Conservation (phyloP, 2,329 filamentous ascomycete genomes). For the Curvularia verruculosa region DNA sequence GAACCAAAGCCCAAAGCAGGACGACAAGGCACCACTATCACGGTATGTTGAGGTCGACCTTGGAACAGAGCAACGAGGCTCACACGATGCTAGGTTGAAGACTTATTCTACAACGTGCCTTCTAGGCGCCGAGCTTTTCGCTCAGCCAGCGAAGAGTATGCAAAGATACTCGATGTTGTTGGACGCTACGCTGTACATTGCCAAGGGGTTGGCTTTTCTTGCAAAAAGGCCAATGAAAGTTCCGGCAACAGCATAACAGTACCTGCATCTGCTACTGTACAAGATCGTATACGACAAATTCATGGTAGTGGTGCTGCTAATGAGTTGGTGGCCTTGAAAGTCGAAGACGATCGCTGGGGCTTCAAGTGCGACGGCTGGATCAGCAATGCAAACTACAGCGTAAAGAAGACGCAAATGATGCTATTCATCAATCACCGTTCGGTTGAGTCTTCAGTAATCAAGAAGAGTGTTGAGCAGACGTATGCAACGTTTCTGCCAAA, state of each 20-base stretch:
- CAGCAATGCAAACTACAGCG: slow-evolving; percentile 93
- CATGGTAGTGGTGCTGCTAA: slow-evolving; percentile 84
- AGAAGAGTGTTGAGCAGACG: slow-evolving; percentile 88
- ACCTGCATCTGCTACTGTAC: slow-evolving; percentile 70
- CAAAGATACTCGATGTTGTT: slow-evolving; percentile 95
- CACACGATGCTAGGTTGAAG: slow-evolving; percentile 68
- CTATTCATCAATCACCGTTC: slow-evolving; percentile 97
- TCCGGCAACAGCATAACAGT: slow-evolving; percentile 77
- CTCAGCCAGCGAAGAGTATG: slow-evolving; percentile 91
- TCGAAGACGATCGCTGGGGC: slow-evolving; percentile 77
- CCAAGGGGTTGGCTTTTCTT: slow-evolving; percentile 87
- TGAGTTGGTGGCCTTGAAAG: slow-evolving; percentile 79
- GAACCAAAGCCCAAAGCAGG: slow-evolving; percentile 90
- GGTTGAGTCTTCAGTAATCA: slow-evolving; percentile 87
- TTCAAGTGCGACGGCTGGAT: slow-evolving; percentile 82
- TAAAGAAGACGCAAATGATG: slow-evolving; percentile 85
- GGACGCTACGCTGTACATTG: slow-evolving; percentile 94
- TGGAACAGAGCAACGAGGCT: slow-evolving; percentile 6
- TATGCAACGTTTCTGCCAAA: slow-evolving; percentile 90
- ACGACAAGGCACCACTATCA: slow-evolving; percentile 89
- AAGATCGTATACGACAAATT: slow-evolving; percentile 88
- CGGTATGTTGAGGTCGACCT: slow-evolving; percentile 56
- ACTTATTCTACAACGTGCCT: slow-evolving; percentile 95
- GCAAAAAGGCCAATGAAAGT: slow-evolving; percentile 93
- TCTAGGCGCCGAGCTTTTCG: slow-evolving; percentile 87